Evolutionary conservation across 306 rosid species (phyloP), one percentile per base, ranked within the genome.

Genomic region (Pyrus bretschneideri): DNA sequence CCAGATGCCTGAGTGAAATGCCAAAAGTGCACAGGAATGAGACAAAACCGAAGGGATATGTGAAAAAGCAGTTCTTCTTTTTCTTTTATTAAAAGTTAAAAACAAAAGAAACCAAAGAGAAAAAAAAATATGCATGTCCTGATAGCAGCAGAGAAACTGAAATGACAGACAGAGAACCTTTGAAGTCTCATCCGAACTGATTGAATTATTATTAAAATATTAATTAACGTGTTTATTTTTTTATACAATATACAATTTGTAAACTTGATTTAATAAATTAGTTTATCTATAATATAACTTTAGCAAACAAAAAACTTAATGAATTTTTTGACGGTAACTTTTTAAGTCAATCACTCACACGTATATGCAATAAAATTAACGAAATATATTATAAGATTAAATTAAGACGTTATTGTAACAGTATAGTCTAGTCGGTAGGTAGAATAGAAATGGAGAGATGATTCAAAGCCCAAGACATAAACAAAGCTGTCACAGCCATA

Each of bases 401-500:
- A 45, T 11, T 45, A 12, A 45, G 17, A 45, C 1, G 15, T 42
- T 11, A 42, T 4, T 2, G 6, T 44, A 44, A 1, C 4, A 12
- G 49, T 11, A 11, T 44, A 44, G 1, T 35, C 0, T 44, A 44
- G 1, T 35, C 0, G 0, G 9, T 1, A 35, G 6, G 1, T 6
- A 35, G 14, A 44, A 44, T 11, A 11, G 49, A 75, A 54, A 80
- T 15, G 81, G 82, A 81, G 64, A 83, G 78, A 79, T 3, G 75
- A 71, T 30, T 60, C 90, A 91, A 82, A 85, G 76, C 77, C 89
- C 87, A 85, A 81, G 85, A 54, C 15, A 54, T 54, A 54, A 21
- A 81, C 74, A 86, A 79, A 89, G 96, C 89, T 85, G 95, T 85
- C 69, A 31, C n/a, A 76, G 93, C 92, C 89, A 90, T 90, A 97